phyloP scores from a whole-genome alignment of 2,329 filamentous ascomycete genomes.

The Phaeomoniella chlamydospora region DNA sequence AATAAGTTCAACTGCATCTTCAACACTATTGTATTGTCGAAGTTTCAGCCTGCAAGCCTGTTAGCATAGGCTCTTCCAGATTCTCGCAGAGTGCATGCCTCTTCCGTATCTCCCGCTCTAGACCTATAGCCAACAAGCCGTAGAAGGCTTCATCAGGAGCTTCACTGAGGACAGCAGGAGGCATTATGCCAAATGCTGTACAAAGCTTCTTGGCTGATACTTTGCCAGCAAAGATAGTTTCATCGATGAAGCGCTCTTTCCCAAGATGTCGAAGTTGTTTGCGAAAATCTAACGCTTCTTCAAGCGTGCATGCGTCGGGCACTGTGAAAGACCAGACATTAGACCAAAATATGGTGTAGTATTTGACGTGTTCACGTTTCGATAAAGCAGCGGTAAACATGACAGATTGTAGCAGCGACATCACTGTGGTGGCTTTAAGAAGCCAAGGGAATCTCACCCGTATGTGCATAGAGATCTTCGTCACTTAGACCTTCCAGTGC shows the following conservation, averaged over 20 bases:
- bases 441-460: not conserved
- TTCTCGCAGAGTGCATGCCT: no score
- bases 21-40: conserved; percentile 64
- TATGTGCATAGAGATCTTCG: not conserved
- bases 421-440: no score
- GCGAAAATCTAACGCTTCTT: conserved; percentile 55
- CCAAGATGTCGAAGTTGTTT: conserved; percentile 61
- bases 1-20: conserved; percentile 72
- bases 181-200: conserved; percentile 68
- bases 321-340: no score
- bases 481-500: not conserved
- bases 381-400: no score
- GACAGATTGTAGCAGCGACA: no score
- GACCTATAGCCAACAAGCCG: conserved; percentile 58
- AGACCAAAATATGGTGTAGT: no score
- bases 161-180: conserved; percentile 60
- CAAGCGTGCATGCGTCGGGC: conserved; percentile 46
- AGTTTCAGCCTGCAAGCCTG: no score
- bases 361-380: no score
- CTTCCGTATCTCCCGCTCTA: conserved; percentile 68
- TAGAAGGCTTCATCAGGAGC: conserved; percentile 61
- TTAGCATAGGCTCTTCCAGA: no score
- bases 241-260: conserved; percentile 60
- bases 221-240: conserved; percentile 52
- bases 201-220: conserved; percentile 72